Conservation (phyloP, 2,329 filamentous ascomycete species). For the Stagonosporopsis vannaccii region DNA sequence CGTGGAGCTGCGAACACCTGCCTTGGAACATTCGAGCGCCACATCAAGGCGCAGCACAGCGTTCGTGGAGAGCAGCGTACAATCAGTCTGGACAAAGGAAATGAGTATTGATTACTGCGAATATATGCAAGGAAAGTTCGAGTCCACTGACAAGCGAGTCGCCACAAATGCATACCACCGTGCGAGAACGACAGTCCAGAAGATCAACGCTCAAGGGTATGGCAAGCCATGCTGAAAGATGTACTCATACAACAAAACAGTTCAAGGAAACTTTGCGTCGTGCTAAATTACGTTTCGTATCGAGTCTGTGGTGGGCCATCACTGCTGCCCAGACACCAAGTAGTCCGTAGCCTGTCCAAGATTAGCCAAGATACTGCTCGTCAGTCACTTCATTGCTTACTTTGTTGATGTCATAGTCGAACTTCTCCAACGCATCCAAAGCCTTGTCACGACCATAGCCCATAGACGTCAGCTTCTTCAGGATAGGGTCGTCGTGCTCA, state of each 20-base stretch:
- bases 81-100: constrained; percentile 4
- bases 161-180: constrained; percentile 23
- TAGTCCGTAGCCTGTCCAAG: constrained; percentile 44
- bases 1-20: constrained; percentile 12
- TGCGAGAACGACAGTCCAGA: constrained; percentile 20
- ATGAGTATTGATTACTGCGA: constrained; percentile 27
- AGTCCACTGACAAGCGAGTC: constrained; percentile 14
- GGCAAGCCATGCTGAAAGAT: constrained; percentile 38
- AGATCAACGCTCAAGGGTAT: constrained; percentile 35
- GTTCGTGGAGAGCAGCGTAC: not conserved
- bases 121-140: constrained; percentile 36
- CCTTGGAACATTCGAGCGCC: constrained; percentile 11
- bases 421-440: constrained; percentile 85
- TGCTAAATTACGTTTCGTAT: constrained; percentile 16
- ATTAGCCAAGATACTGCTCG: constrained; percentile 26
- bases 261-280: constrained; percentile 15
- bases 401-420: constrained; percentile 94
- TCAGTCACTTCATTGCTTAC: constrained; percentile 57
- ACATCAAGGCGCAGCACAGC: constrained; percentile 3
- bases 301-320: not conserved
- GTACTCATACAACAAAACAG: constrained; percentile 43
- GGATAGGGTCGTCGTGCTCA: constrained; percentile 87
- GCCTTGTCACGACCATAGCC: constrained; percentile 80
- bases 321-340: constrained; percentile 33
- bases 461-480: constrained; percentile 90